Evolutionary conservation across 2,329 filamentous ascomycete species (phyloP).

Genomic region (Alternaria viburni): DNA sequence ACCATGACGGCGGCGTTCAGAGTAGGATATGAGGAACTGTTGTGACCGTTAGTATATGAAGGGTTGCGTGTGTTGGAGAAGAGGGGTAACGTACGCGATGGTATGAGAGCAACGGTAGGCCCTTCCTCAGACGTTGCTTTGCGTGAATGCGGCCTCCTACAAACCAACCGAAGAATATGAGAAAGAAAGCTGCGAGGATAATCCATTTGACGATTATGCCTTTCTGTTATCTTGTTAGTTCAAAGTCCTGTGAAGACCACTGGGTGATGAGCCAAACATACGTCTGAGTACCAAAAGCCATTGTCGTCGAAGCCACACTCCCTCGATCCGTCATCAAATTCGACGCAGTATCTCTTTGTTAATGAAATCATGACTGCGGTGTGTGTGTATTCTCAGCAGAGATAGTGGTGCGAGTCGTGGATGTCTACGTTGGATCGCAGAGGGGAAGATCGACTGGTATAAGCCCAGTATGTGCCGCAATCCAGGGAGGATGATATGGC

Average conservation of each 20-base stretch:
- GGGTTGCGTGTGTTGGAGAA: neutral
- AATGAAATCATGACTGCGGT: slow-evolving; percentile 29
- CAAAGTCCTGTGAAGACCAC: neutral
- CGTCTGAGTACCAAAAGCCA: slow-evolving; percentile 44
- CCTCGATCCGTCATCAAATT: slow-evolving; percentile 31
- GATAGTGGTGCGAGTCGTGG: neutral
- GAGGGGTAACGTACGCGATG: slow-evolving; percentile 58
- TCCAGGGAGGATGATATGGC: neutral
- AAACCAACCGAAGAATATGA: slow-evolving; percentile 66
- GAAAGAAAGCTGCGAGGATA: slow-evolving; percentile 68
- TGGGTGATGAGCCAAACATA: slow-evolving; percentile 16
- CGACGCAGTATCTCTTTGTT: slow-evolving; percentile 39
- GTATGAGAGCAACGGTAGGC: slow-evolving; percentile 69
- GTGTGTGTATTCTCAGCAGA: neutral
- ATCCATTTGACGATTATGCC: slow-evolving; percentile 74
- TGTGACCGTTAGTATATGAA: neutral
- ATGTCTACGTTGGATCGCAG: neutral
- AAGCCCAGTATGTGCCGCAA: slow-evolving; percentile 8
- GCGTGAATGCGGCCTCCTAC: slow-evolving; percentile 74
- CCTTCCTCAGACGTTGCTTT: slow-evolving; percentile 68
- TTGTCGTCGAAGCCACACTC: slow-evolving; percentile 40
- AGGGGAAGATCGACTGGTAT: slow-evolving; percentile 1
- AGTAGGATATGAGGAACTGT: slow-evolving; percentile 53
- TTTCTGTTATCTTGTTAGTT: slow-evolving; percentile 52
- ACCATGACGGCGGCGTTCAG: slow-evolving; percentile 43